A percentile compares a stretch with the other conserved stretches of the same genome.
These are phyloP conservation scores for Pisolithus tinctorius DNA, from an alignment of 768 basidiomycete species.

Conservation along the genomic window DNA sequence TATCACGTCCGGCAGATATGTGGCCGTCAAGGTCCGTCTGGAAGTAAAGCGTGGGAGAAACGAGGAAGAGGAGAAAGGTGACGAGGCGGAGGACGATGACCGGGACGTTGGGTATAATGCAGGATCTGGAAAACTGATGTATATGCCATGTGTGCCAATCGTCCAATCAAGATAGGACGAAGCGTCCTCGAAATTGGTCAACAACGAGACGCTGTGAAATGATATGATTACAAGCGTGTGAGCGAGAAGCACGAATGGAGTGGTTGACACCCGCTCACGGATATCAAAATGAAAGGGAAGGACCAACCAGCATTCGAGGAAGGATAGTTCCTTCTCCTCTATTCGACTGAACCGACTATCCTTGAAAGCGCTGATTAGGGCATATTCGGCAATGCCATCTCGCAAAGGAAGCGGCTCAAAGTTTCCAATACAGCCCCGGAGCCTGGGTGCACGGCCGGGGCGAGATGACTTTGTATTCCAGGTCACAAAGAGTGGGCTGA, in stretches of 20 bases:
- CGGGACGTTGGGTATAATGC: conserved; percentile 41
- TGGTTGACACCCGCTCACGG: not conserved
- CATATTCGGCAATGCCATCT: conserved; percentile 83
- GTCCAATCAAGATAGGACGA: conserved; percentile 88
- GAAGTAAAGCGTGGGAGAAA: conserved; percentile 49
- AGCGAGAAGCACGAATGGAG: not conserved
- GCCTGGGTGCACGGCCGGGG: conserved; percentile 49
- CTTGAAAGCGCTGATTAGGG: conserved; percentile 83
- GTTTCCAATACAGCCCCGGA: conserved; percentile 94
- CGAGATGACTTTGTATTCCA: conserved; percentile 77
- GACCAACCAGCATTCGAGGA: conserved; percentile 82
- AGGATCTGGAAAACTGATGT: conserved; percentile 82
- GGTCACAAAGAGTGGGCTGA: conserved; percentile 84
- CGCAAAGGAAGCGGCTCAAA: conserved; percentile 72
- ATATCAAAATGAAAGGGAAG: conserved; percentile 1
- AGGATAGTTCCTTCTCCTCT: conserved; percentile 64
- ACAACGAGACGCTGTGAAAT: conserved; percentile 68
- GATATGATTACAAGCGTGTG: not conserved
- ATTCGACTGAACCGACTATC: conserved; percentile 85
- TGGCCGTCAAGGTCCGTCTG: conserved; percentile 68
- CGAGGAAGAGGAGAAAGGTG: conserved; percentile 62
- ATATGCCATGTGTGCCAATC: conserved; percentile 86
- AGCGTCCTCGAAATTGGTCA: conserved; percentile 89
- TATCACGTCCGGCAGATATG: conserved; percentile 90
- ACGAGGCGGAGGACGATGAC: conserved; percentile 57